Evolutionary conservation across 345 rosid species (phyloP).

Genomic region (Erysimum cheiranthoides): DNA sequence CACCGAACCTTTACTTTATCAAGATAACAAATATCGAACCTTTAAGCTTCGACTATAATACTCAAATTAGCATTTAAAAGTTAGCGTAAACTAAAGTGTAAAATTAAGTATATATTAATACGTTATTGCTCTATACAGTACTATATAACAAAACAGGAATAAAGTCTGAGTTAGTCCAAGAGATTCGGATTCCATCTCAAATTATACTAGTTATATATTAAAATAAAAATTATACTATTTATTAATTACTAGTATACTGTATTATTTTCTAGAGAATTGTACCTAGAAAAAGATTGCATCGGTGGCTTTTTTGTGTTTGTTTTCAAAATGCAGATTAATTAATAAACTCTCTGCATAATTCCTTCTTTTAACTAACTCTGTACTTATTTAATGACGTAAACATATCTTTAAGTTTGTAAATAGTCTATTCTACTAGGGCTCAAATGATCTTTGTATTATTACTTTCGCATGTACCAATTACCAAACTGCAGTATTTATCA

Average conservation of each 20-base stretch:
- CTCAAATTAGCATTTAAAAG: not conserved
- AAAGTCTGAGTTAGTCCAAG: conserved; percentile 30
- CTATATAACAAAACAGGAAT: conserved; percentile 4
- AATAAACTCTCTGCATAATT: not conserved
- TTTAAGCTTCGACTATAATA: conserved; percentile 8
- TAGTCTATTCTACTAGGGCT: not conserved
- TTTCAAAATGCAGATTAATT: not conserved
- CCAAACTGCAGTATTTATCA: not conserved
- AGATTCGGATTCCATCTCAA: conserved; percentile 31
- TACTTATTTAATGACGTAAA: conserved; percentile 5
- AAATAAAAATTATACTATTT: too few relatives aligned
- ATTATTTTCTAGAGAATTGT: conserved; percentile 11
- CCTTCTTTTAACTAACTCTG: not conserved
- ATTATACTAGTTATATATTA: too few relatives aligned
- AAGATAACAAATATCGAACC: conserved; percentile 8
- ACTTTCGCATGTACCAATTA: not conserved
- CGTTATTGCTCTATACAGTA: conserved; percentile 13
- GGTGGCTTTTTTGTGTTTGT: conserved; percentile 7
- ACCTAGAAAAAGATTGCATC: conserved; percentile 10
- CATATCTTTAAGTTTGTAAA: not conserved
- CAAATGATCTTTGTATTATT: not conserved
- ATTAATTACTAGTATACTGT: not conserved
- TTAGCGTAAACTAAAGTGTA: not conserved
- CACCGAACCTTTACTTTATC: not conserved
- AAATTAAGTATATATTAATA: conserved; percentile 4